Conservation (phyloP, 345 rosid species). For the Lepidium sativum region DNA sequence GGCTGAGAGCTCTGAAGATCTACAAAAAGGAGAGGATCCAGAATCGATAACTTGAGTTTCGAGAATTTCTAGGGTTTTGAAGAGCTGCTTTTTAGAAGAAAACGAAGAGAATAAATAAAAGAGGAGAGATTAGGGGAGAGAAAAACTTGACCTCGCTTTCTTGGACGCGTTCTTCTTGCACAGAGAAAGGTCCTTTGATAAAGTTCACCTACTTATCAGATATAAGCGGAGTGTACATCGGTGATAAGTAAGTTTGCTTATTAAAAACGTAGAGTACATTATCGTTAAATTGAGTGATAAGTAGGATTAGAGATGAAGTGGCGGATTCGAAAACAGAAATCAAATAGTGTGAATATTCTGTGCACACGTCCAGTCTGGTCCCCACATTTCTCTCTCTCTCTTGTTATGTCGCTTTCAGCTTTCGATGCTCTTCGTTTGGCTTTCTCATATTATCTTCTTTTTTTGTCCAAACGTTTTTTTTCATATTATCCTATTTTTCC, state of each 20-base stretch:
- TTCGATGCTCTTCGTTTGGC: conserved; percentile 2
- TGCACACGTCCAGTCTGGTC: conserved; percentile 28
- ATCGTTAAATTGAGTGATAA: conserved; percentile 8
- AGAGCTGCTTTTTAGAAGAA: conserved; percentile 37
- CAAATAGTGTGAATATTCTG: conserved; percentile 27
- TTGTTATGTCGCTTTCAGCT: conserved; percentile 14
- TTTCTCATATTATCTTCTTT: neutral
- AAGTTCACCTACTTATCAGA: conserved; percentile 41
- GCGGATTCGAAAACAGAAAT: conserved; percentile 25
- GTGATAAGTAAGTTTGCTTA: accelerated
- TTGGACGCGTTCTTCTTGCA: conserved; percentile 71
- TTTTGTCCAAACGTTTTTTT: neutral
- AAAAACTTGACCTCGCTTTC: conserved; percentile 65
- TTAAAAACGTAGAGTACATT: accelerated
- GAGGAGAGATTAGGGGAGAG: conserved; percentile 11
- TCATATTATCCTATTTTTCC: neutral
- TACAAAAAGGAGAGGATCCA: neutral
- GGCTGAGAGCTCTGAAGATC: conserved; percentile 1
- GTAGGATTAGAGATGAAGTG: neutral
- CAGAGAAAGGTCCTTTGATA: conserved; percentile 30
- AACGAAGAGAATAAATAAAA: conserved; percentile 28
- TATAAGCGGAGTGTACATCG: conserved; percentile 20
- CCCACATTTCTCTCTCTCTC: conserved; percentile 15
- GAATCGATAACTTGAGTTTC: conserved; percentile 28
- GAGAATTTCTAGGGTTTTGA: conserved; percentile 81